These are phyloP conservation scores for Larix sibirica DNA, from an alignment of 83 land plant species.

Conservation along the genomic window DNA sequence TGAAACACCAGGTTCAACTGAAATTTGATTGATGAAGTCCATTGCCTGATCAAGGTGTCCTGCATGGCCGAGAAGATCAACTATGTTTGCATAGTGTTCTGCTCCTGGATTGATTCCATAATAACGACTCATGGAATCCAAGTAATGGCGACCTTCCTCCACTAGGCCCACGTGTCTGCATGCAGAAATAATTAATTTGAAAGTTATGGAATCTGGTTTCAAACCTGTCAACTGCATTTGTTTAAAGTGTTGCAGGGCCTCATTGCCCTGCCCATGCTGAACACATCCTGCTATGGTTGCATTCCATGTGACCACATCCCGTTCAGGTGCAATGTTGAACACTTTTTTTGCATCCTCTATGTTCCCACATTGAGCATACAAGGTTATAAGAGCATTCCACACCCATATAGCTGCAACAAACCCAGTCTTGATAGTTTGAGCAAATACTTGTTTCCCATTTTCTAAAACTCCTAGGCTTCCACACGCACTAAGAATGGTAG, in stretches of 20 bases:
- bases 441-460: slow-evolving; percentile 24
- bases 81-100: slow-evolving; percentile 43
- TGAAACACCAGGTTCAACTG: slow-evolving; percentile 25
- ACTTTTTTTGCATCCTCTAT: slow-evolving; percentile 21
- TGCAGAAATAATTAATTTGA: slow-evolving; percentile 33
- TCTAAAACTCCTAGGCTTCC: slow-evolving; percentile 16
- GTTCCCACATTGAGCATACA: slow-evolving; percentile 33
- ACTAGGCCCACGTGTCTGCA: slow-evolving; percentile 36
- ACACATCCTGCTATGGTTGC: slow-evolving; percentile 27
- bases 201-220: slow-evolving; percentile 31
- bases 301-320: slow-evolving; percentile 35
- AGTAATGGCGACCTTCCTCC: slow-evolving; percentile 17
- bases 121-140: slow-evolving; percentile 22
- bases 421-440: slow-evolving; percentile 19
- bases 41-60: slow-evolving; percentile 35
- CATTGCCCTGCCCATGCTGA: slow-evolving; percentile 24
- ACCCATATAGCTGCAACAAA: slow-evolving; percentile 20
- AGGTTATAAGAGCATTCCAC: slow-evolving; percentile 22
- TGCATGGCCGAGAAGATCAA: slow-evolving; percentile 36
- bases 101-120: slow-evolving; percentile 19
- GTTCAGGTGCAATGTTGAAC: slow-evolving; percentile 17
- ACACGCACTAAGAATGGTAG: slow-evolving; percentile 26
- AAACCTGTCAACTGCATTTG: slow-evolving; percentile 14
- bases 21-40: slow-evolving; percentile 25
- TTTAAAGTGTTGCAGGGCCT: slow-evolving; percentile 30